A percentile compares a stretch with the other conserved stretches of the same genome.
phyloP scores from a whole-genome alignment of 202 grass and related monocot genomes.

The Carex sylvatica region DNA sequence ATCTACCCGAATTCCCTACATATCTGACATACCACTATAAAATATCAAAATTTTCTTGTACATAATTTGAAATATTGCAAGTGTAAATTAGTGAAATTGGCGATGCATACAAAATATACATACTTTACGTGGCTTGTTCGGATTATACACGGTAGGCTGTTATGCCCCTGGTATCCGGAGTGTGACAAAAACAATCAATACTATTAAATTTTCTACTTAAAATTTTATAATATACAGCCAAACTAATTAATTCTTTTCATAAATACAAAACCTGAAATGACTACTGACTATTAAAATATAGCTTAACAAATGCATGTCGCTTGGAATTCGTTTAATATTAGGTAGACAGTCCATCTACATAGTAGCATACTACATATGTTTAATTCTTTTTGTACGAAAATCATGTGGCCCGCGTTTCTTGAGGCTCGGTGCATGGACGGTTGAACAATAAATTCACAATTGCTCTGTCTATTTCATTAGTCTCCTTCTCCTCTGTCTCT shows the following conservation, averaged over 20 bases:
- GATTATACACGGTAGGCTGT: too few species aligned
- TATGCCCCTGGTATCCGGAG: too few species aligned
- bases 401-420: slow-evolving; percentile 3
- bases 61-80: too few species aligned
- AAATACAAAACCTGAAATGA: neutral
- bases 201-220: too few species aligned
- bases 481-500: slow-evolving; percentile 28
- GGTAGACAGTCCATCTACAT: neutral
- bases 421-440: neutral
- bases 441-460: slow-evolving; percentile 44
- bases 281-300: slow-evolving; percentile 4
- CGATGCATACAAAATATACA: too few species aligned
- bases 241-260: neutral
- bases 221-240: neutral
- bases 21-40: too few species aligned
- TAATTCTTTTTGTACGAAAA: neutral
- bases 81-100: too few species aligned
- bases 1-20: too few species aligned
- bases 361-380: neutral
- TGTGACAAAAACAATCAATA: too few species aligned
- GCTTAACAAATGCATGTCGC: neutral
- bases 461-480: slow-evolving; percentile 58
- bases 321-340: neutral
- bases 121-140: too few species aligned
- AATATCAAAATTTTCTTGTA: too few species aligned